These are phyloP conservation scores for Euryodendron excelsum DNA, from an alignment of 148 eudicot genomes.

Conservation along the genomic window DNA sequence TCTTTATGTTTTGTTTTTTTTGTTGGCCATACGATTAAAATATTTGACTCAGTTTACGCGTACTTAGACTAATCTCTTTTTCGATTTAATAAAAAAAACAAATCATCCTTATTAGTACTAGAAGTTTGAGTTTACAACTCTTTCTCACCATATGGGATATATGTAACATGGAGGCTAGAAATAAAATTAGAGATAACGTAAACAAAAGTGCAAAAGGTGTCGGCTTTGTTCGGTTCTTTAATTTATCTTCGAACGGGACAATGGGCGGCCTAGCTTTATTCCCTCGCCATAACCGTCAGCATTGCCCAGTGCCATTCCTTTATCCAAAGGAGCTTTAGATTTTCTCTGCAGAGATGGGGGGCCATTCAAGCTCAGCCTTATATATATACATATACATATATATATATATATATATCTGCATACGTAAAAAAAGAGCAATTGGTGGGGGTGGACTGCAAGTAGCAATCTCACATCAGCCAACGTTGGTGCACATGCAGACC, in stretches of 20 bases:
- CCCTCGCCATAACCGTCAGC: slow-evolving; percentile 17
- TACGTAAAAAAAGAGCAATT: too few species aligned
- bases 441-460: background rate
- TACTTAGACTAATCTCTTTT: too few species aligned
- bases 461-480: background rate
- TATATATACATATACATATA: too few species aligned
- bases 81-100: too few species aligned
- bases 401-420: too few species aligned
- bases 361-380: background rate
- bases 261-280: slow-evolving; percentile 13
- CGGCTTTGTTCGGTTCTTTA: slow-evolving; percentile 10
- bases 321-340: slow-evolving; percentile 10
- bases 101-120: too few species aligned
- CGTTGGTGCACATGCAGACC: slow-evolving; percentile 10
- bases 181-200: slow-evolving; percentile 18
- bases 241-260: slow-evolving; percentile 7
- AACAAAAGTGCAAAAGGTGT: slow-evolving; percentile 10
- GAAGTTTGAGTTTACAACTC: too few species aligned
- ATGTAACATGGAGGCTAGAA: background rate
- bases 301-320: slow-evolving; percentile 1
- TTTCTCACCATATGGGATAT: background rate
- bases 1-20: background rate
- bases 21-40: too few species aligned
- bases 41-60: too few species aligned
- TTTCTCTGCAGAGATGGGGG: background rate